Conservation (phyloP, 2,329 filamentous ascomycete species). For the Saccharata proteae region DNA sequence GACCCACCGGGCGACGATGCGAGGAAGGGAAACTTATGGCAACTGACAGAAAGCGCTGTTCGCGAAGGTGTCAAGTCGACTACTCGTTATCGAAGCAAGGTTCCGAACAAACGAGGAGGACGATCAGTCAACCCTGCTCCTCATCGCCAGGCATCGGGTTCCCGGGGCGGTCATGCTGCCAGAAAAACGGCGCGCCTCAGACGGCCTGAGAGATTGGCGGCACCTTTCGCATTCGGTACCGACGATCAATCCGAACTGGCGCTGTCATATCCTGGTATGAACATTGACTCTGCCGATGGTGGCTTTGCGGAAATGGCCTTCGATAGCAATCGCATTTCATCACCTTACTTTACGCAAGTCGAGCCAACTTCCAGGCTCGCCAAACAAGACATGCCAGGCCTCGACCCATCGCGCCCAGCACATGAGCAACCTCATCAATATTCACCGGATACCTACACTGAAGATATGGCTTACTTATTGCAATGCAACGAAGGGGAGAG, state of each 20-base stretch:
- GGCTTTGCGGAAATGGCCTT: no score
- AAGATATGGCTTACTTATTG: no score
- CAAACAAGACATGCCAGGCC: not conserved
- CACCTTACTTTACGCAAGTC: not conserved
- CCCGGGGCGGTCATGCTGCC: slow-evolving; percentile 33
- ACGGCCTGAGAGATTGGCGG: slow-evolving; percentile 12
- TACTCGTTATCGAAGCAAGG: slow-evolving; percentile 44
- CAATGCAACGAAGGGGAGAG: no score
- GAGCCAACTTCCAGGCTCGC: not conserved
- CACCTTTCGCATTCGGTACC: no score
- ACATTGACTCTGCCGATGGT: no score
- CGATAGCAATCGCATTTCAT: not conserved
- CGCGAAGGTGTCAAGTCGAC: slow-evolving; percentile 69
- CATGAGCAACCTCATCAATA: not conserved
- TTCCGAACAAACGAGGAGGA: slow-evolving; percentile 29
- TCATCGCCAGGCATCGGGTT: slow-evolving; percentile 32
- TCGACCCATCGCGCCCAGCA: not conserved
- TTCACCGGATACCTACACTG: not conserved
- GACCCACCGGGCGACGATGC: slow-evolving; percentile 34
- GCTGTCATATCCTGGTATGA: no score
- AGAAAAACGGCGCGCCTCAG: slow-evolving; percentile 17
- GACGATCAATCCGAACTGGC: no score
- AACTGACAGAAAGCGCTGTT: slow-evolving; percentile 58
- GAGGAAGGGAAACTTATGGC: slow-evolving; percentile 66
- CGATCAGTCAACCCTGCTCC: slow-evolving; percentile 13